Evolutionary conservation across 1,284 basidiomycete species (phyloP).

Genomic region (Thelephora terrestris): DNA sequence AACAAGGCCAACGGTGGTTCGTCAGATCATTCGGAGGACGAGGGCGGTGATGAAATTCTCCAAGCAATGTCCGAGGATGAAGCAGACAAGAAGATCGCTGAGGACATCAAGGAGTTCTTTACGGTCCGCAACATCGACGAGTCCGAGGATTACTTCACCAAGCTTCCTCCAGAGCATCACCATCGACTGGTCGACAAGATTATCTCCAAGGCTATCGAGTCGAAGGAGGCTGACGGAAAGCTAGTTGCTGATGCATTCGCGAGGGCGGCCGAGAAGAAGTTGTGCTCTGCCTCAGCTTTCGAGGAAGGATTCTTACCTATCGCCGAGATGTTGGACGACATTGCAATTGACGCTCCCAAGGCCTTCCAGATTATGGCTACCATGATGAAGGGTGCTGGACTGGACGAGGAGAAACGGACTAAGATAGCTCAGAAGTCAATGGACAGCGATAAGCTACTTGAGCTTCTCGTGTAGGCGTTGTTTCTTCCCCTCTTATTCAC

Average conservation of each 20-base stretch:
- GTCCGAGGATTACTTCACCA: slow-evolving; percentile 76
- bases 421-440: slow-evolving; percentile 49
- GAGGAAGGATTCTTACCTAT: slow-evolving; percentile 56
- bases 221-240: slow-evolving; percentile 78
- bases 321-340: slow-evolving; percentile 76
- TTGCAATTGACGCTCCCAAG: slow-evolving; percentile 82
- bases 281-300: slow-evolving; percentile 46
- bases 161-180: slow-evolving; percentile 56
- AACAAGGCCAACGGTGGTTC: slow-evolving; percentile 37
- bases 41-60: slow-evolving; percentile 28
- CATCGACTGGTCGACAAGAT: slow-evolving; percentile 66
- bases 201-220: slow-evolving; percentile 61
- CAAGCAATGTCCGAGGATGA: slow-evolving; percentile 59
- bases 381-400: slow-evolving; percentile 58
- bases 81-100: slow-evolving; percentile 69
- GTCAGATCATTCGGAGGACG: slow-evolving; percentile 44
- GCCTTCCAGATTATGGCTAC: slow-evolving; percentile 71
- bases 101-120: slow-evolving; percentile 74
- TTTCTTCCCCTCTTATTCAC: slow-evolving; percentile 4
- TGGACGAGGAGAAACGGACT: slow-evolving; percentile 44
- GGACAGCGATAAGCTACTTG: slow-evolving; percentile 49
- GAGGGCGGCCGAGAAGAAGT: slow-evolving; percentile 42
- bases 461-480: slow-evolving; percentile 35
- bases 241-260: slow-evolving; percentile 65
- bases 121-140: slow-evolving; percentile 73